Conservation (phyloP, 1,139 yeast species). For the Debaryomycetaceae sp. region DNA sequence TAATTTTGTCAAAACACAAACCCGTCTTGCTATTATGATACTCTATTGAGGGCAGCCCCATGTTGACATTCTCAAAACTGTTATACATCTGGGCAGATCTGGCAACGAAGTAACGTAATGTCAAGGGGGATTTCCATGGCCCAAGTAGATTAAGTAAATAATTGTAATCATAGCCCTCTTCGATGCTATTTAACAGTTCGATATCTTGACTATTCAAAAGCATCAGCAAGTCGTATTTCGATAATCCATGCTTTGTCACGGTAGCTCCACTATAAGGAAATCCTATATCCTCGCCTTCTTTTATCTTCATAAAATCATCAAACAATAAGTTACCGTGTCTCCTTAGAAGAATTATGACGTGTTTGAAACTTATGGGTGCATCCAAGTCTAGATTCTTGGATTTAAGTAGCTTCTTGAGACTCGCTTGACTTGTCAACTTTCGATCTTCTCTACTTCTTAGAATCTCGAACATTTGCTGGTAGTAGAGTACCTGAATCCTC, state of each 20-base stretch:
- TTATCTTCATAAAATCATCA: slow-evolving; percentile 44
- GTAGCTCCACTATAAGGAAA: slow-evolving; percentile 35
- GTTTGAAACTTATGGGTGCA: slow-evolving; percentile 40
- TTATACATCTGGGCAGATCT: slow-evolving; percentile 49
- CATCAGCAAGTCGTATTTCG: slow-evolving; percentile 1
- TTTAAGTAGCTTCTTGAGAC: slow-evolving; percentile 43
- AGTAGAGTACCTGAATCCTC: slow-evolving; percentile 55
- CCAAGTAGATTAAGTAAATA: slow-evolving; percentile 16
- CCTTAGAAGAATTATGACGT: slow-evolving; percentile 33
- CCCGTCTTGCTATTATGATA: slow-evolving; percentile 42
- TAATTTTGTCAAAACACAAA: slow-evolving; percentile 32
- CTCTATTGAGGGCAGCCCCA: slow-evolving; percentile 44
- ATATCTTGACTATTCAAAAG: slow-evolving; percentile 1
- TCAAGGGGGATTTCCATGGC: slow-evolving; percentile 52
- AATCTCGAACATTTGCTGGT: slow-evolving; percentile 40
- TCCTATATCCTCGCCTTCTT: slow-evolving; percentile 45
- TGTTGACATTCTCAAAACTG: slow-evolving; percentile 28
- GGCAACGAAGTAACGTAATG: slow-evolving; percentile 54
- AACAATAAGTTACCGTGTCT: slow-evolving; percentile 29
- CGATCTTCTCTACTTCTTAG: slow-evolving; percentile 22
- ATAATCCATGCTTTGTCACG: slow-evolving; percentile 3
- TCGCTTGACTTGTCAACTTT: slow-evolving; percentile 20
- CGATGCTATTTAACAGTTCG: slow-evolving; percentile 1
- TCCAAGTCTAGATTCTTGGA: slow-evolving; percentile 47
- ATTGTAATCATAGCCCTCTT: slow-evolving; percentile 10